phyloP scores from a whole-genome alignment of 2,329 filamentous ascomycete genomes.

The Xylariaceae sp. region DNA sequence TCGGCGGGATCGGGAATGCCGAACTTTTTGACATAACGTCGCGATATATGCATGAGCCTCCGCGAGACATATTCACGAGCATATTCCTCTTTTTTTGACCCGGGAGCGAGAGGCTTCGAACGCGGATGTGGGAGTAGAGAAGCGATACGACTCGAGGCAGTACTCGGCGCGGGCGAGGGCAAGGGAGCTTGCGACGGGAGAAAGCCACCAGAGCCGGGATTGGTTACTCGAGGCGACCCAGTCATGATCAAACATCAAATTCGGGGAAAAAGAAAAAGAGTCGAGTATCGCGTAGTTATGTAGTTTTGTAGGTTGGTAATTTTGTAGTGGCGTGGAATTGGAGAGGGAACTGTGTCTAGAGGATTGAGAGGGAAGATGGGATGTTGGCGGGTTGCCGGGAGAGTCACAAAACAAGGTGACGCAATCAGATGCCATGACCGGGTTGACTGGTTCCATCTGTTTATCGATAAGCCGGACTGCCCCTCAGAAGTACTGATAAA shows the following conservation, averaged over 20 bases:
- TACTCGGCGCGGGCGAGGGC: conserved; percentile 51
- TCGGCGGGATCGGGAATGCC: conserved; percentile 41
- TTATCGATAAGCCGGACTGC: no score
- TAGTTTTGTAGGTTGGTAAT: no score
- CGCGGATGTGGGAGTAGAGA: conserved; percentile 51
- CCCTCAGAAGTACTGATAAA: no score
- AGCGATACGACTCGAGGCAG: conserved; percentile 37
- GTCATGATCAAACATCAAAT: conserved; percentile 18
- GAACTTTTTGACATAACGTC: conserved; percentile 57
- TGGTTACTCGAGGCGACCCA: conserved; percentile 16
- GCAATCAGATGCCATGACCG: no score
- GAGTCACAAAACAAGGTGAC: no score
- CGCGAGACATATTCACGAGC: conserved; percentile 53
- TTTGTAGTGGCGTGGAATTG: no score
- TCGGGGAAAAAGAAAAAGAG: neutral
- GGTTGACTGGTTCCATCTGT: no score
- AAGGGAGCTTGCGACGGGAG: conserved; percentile 37
- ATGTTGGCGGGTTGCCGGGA: no score
- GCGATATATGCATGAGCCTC: conserved; percentile 47
- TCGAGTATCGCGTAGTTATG: no score
- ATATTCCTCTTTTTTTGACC: conserved; percentile 55
- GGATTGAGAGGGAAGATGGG: no score
- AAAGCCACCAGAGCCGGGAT: conserved; percentile 42
- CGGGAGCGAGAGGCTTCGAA: conserved; percentile 45
- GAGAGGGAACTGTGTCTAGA: no score